phyloP scores from a whole-genome alignment of 2,329 filamentous ascomycete species.

The Colletotrichum chrysophilum region DNA sequence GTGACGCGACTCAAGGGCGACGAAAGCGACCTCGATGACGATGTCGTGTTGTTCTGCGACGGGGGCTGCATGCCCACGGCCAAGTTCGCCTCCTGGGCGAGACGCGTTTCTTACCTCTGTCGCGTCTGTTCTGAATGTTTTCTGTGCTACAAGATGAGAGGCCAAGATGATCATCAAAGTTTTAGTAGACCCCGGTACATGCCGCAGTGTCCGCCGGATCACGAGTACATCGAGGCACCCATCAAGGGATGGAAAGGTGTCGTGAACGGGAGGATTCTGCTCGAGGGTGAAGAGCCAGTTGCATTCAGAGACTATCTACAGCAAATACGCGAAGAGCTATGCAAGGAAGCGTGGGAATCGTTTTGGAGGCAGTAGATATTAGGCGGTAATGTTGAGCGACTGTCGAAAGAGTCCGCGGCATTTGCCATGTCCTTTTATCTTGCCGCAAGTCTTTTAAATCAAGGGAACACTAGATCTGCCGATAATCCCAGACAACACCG shows the following conservation, averaged over 20 bases:
- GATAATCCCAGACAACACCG: too few relatives aligned
- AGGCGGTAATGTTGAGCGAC: too few relatives aligned
- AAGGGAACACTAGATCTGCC: too few relatives aligned
- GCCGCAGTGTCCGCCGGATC: conserved; percentile 20
- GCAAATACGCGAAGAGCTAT: conserved; percentile 16
- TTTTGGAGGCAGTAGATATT: neutral
- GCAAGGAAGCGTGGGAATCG: conserved; percentile 12
- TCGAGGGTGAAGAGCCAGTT: conserved; percentile 22
- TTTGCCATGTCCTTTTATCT: too few relatives aligned
- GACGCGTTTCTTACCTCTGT: conserved; percentile 23
- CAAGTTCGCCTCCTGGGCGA: conserved; percentile 23
- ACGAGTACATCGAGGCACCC: conserved; percentile 26
- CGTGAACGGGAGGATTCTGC: conserved; percentile 22
- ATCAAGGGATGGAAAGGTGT: conserved; percentile 28
- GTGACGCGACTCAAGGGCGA: neutral
- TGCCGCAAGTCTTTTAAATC: too few relatives aligned
- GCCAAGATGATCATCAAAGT: conserved; percentile 4
- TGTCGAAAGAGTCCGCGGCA: too few relatives aligned
- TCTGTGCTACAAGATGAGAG: conserved; percentile 23
- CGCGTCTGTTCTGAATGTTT: conserved; percentile 23
- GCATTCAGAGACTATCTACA: conserved; percentile 22
- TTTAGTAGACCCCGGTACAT: neutral
- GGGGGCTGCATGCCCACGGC: conserved; percentile 19
- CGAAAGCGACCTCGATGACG: conserved; percentile 16
- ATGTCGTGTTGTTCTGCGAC: conserved; percentile 3